Evolutionary conservation across 768 basidiomycete species (phyloP).

Genomic region (Chalciporus sphaerocephalus): DNA sequence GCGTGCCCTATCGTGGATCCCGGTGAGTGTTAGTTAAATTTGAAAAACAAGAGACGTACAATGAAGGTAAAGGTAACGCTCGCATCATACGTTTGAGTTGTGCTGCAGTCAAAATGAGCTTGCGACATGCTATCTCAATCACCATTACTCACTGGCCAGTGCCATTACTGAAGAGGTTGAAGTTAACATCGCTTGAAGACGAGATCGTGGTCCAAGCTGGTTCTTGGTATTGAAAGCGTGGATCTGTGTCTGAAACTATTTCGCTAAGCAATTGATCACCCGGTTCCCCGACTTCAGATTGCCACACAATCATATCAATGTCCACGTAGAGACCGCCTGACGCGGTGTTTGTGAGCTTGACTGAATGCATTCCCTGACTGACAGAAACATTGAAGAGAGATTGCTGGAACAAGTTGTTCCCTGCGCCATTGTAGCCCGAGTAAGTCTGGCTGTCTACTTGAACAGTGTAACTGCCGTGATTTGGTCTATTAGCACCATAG

Average conservation of each 20-base stretch:
- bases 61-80: slow-evolving; percentile 37
- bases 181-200: slow-evolving; percentile 25
- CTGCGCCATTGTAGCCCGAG: slow-evolving; percentile 27
- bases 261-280: slow-evolving; percentile 14
- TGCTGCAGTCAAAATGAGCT: slow-evolving; percentile 21
- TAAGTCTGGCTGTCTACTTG: slow-evolving; percentile 36
- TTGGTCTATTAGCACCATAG: slow-evolving; percentile 46
- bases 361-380: slow-evolving; percentile 33
- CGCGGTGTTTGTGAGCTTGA: slow-evolving; percentile 33
- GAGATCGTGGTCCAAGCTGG: slow-evolving; percentile 34
- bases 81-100: slow-evolving; percentile 34
- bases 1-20: slow-evolving; percentile 19
- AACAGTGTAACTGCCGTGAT: slow-evolving; percentile 45
- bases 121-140: not conserved
- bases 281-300: slow-evolving; percentile 23
- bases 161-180: slow-evolving; percentile 38
- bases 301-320: slow-evolving; percentile 40
- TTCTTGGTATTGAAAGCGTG: slow-evolving; percentile 38
- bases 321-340: slow-evolving; percentile 36
- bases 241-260: slow-evolving; percentile 34
- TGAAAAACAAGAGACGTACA: slow-evolving; percentile 25
- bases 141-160: slow-evolving; percentile 37
- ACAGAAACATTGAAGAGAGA: slow-evolving; percentile 38
- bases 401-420: slow-evolving; percentile 35
- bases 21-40: slow-evolving; percentile 2